Base-by-base conservation (phyloP, 495 filamentous ascomycete species). In the Annulohypoxylon bovei region DNA sequence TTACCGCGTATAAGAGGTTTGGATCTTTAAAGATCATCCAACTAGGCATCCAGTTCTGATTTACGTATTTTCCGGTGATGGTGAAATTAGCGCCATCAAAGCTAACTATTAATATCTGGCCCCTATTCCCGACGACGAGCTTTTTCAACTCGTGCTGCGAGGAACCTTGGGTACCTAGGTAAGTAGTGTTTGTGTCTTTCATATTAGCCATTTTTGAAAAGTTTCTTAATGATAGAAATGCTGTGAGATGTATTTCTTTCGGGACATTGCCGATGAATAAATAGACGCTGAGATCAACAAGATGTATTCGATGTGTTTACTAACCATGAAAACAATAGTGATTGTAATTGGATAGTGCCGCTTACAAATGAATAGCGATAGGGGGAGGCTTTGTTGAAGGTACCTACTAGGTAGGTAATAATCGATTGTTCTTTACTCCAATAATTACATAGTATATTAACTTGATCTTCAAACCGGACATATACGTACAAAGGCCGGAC, bases 11-110 rank as follows among this genome's bases (percentile, higher is more conserved):
- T 3, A 78, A 22, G 3, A 70, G 55, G 50, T 63, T 70, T 12
- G 70, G 67, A 2, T 65, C 37, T 22, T 68, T 67, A 65, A 68
- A 76, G 49, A 61, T 61, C 47, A 76, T 35, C 76, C 74, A 78
- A 47, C 67, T 69, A 5, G 72, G 65, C n/a, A 42, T 35, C 22
- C 62, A 54, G 39, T 69, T 68, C 7, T 52, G 18, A 9, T 59
- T n/a, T 12, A 50, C 42, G 35, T 64, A 60, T 33, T 72, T 75
- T 18, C 68, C 35, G 6, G 60, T 47, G 28, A 75, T 61, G 27
- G 42, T 57, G 52, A 78, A 74, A 22, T 28, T 35, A 20, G 32
- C 37, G 35, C 69, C 74, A 42, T 70, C 55, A 32, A 74, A 76
- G 9, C 65, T 62, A 46, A 67, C 63, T 6, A 68, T 20, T 2